Base-by-base conservation (phyloP, 768 basidiomycete species). In the Tricholomella constricta region DNA sequence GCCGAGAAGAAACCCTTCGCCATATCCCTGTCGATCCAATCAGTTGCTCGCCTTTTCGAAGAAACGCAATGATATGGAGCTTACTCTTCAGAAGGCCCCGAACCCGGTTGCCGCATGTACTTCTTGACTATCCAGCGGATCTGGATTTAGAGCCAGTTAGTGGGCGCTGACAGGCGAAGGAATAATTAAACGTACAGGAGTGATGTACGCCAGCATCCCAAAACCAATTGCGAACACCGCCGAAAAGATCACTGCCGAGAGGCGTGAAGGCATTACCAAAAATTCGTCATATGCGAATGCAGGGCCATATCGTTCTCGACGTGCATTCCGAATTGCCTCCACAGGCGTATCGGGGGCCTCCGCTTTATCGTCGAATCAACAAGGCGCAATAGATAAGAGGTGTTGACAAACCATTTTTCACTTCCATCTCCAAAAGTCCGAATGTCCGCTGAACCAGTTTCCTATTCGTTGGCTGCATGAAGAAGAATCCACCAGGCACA, bases 261-360 rank as follows among this genome's bases (percentile, higher is more conserved):
- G 4, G 20, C 63, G 65, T 29, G 72, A 74, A 4, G 69, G 64
- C 44, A 71, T 74, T 3, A 68, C 71, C 57, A 80, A 17, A 52
- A 88, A 88, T 67, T 95, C 93, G 45, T 85, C 83, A 65, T 94
- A 96, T 40, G 72, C 72, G 75, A 97, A 93, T 2, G 78, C 62
- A 0, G 82, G 73, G 5, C 91, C 94, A 62, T 95, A 94, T 41
- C 66, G 64, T 36, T 56, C 58, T 38, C 61, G 63, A 50, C 67
- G 58, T 12, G 65, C 55, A 10, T 60, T 48, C n/a, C 61, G 57
- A 1, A 53, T n/a, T n/a, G n/a, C 54, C 22, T 49, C 51, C 31
- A 20, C 32, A 27, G 48, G 31, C 6, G 38, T 37, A 10, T 54
- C 56, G 17, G 44, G 9, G 5, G 48, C 40, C 2, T 38, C 29